Base-by-base conservation (phyloP, 1,284 basidiomycete species). In the Ustilago sp. region DNA sequence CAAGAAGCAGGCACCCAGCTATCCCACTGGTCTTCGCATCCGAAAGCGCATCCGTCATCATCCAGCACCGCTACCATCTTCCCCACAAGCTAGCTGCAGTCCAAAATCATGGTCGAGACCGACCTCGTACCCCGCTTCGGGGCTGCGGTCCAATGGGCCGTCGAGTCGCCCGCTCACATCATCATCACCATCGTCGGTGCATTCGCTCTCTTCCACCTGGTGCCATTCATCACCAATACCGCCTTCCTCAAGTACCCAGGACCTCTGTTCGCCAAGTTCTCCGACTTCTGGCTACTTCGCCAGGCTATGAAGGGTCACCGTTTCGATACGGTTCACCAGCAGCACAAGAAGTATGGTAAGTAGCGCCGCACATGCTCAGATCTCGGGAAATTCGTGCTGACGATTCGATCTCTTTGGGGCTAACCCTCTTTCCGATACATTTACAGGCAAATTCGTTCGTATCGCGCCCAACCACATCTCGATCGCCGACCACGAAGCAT, bases 381-480 rank as follows among this genome's bases (percentile, higher is more conserved):
- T 28, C 23, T 28, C 23, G 23, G 23, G 23, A 28, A 28, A 28
- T 28, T 19, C 11, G 13, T 45, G 43, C 32, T 48, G 31, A 47
- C 6, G 8, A 32, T 52, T 43, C 41, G 7, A 28, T 28, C 23
- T n/a, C 13, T 17, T n/a, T 9, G 52, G 3, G 23, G 8, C 43
- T 34, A 28, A 47, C 39, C 36, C 17, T 31, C 1, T 34, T 39
- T 4, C 11, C 15, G 43, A 1, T 23, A 28, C 11, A 6, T 19
- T 35, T 19, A 9, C 55, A 71, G 60, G 62, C 47, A 90, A 90
- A 2, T 89, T 94, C 61, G 92, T 94, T n/a, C 92, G 94, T 74
- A 88, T 96, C 67, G 93, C 93, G 0, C 94, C 94, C 0, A 94
- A 94, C 85, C 93, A 95, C 81, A 88, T 94, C 31, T 94, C 93